These are phyloP conservation scores for Syncephalastrum contaminatum DNA, from an alignment of 371 early-diverging fungal genomes.

Conservation along the genomic window DNA sequence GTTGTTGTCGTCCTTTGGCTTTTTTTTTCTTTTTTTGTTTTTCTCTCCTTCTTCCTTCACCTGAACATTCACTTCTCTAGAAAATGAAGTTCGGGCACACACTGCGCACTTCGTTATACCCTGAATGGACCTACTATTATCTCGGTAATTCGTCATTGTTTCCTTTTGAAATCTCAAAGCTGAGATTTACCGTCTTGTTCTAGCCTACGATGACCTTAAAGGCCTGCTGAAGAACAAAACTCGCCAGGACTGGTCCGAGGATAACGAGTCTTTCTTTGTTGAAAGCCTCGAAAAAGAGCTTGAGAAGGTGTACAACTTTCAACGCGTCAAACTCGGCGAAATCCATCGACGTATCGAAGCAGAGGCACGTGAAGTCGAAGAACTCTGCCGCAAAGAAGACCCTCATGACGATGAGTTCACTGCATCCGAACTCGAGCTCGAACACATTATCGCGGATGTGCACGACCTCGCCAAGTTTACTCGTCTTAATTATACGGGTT, in stretches of 20 bases:
- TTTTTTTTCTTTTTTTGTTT: slow-evolving; percentile 10
- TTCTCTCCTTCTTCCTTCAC: slow-evolving; percentile 5
- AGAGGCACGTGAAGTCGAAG: slow-evolving; percentile 60
- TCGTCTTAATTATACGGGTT: slow-evolving; percentile 95
- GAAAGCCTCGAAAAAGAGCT: slow-evolving; percentile 87
- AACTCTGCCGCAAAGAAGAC: slow-evolving; percentile 63
- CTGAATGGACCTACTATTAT: slow-evolving; percentile 75
- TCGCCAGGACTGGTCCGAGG: slow-evolving; percentile 57
- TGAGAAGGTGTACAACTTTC: slow-evolving; percentile 90
- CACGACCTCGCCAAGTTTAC: slow-evolving; percentile 94
- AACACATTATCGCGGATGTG: slow-evolving; percentile 86
- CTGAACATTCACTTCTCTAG: slow-evolving; percentile 5
- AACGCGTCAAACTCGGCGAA: slow-evolving; percentile 88
- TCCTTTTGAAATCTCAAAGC: background rate
- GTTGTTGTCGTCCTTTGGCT: background rate
- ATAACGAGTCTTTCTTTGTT: slow-evolving; percentile 85
- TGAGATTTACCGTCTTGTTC: too few relatives aligned
- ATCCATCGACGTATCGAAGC: slow-evolving; percentile 80
- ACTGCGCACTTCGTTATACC: slow-evolving; percentile 69
- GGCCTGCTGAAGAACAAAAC: slow-evolving; percentile 66
- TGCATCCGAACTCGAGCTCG: slow-evolving; percentile 79
- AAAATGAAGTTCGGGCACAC: slow-evolving; percentile 92
- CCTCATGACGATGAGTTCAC: slow-evolving; percentile 64
- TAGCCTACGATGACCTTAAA: slow-evolving; percentile 84
- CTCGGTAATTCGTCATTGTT: slow-evolving; percentile 27